A percentile compares a stretch with the other conserved stretches of the same genome.
These are phyloP conservation scores for Gymnopus androsaceus DNA, from an alignment of 1,284 basidiomycete species.

Conservation along the genomic window DNA sequence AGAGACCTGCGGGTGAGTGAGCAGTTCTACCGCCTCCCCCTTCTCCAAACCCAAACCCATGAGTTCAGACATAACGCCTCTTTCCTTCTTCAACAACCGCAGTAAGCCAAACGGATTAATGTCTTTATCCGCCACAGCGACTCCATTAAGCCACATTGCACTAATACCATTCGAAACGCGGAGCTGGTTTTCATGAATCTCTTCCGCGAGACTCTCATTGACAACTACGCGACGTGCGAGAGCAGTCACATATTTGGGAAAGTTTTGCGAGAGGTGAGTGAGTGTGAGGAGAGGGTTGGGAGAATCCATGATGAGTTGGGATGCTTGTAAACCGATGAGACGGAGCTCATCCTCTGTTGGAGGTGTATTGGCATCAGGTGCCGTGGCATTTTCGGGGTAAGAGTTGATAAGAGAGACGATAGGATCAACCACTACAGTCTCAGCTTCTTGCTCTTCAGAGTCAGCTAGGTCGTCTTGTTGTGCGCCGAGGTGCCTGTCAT, in stretches of 20 bases:
- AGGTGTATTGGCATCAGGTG: conserved; percentile 53
- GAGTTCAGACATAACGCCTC: conserved; percentile 63
- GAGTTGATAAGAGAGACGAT: conserved; percentile 54
- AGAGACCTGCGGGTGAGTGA: conserved; percentile 64
- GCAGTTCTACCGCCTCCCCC: conserved; percentile 66
- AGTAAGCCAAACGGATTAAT: conserved; percentile 74
- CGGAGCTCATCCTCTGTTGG: conserved; percentile 65
- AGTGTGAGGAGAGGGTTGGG: conserved; percentile 62
- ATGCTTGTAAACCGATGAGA: conserved; percentile 76
- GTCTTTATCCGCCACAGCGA: conserved; percentile 60
- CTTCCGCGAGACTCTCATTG: conserved; percentile 53
- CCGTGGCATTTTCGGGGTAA: conserved; percentile 52
- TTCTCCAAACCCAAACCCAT: conserved; percentile 63
- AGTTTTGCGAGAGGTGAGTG: conserved; percentile 79
- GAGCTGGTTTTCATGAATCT: conserved; percentile 58
- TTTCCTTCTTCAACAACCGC: conserved; percentile 73
- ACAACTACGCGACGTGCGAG: conserved; percentile 68
- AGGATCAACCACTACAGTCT: conserved; percentile 37
- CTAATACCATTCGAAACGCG: conserved; percentile 56
- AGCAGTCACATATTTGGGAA: conserved; percentile 80
- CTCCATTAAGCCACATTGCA: conserved; percentile 81
- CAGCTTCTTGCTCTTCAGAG: conserved; percentile 26
- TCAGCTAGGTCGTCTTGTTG: conserved; percentile 17
- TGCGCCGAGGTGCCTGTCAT: conserved; percentile 62
- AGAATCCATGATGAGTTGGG: conserved; percentile 71